Evolutionary conservation across 2,329 filamentous ascomycete genomes (phyloP).

Genomic region (Cladophialophora immunda): DNA sequence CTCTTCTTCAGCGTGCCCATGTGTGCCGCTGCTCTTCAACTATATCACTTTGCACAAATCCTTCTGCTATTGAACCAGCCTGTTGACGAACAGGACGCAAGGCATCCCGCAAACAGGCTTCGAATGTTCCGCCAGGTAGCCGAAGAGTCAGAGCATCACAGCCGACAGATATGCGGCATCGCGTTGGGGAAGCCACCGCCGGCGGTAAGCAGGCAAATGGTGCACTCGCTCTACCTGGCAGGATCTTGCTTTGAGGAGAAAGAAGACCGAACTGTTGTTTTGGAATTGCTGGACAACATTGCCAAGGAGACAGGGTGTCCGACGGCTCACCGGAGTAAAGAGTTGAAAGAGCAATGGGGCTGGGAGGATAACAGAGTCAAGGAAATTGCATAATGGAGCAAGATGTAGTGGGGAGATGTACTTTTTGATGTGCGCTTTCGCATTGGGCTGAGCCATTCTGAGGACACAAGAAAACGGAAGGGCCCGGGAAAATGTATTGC

Average conservation of each 20-base stretch:
- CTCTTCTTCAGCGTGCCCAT: constrained; percentile 71
- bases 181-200: constrained; percentile 65
- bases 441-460: not conserved
- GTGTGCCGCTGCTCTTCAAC: constrained; percentile 72
- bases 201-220: constrained; percentile 65
- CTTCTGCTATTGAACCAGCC: constrained; percentile 69
- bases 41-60: constrained; percentile 71
- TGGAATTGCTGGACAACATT: constrained; percentile 65
- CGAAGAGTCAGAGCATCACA: constrained; percentile 64
- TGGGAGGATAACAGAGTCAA: constrained; percentile 29
- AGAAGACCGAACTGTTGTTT: constrained; percentile 63
- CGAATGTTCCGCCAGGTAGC: constrained; percentile 66
- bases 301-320: constrained; percentile 72
- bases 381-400: constrained; percentile 19
- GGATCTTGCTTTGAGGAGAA: constrained; percentile 67
- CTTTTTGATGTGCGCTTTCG: not conserved
- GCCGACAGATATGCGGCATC: constrained; percentile 69
- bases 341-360: constrained; percentile 36
- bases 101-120: constrained; percentile 63
- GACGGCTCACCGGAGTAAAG: constrained; percentile 65
- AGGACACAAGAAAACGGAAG: not conserved
- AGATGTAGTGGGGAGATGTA: not conserved
- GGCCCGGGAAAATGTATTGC: not conserved
- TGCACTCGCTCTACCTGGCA: constrained; percentile 69
- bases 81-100: constrained; percentile 61